These are phyloP conservation scores for Huntiella savannae DNA, from an alignment of 2,329 filamentous ascomycete species.

Conservation along the genomic window DNA sequence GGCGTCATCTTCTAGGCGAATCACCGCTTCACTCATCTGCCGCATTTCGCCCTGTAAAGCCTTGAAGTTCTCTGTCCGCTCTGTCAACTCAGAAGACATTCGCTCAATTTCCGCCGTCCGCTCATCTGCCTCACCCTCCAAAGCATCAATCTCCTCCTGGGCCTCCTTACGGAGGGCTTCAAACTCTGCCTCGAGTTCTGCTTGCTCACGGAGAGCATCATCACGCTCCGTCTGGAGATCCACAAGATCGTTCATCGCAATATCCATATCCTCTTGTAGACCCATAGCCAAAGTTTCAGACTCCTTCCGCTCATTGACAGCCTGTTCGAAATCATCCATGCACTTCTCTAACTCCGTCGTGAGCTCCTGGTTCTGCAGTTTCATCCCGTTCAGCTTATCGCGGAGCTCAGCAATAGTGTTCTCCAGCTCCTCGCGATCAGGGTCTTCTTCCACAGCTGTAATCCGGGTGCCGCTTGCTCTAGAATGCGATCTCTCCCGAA, in stretches of 20 bases:
- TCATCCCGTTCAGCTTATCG: conserved; percentile 70
- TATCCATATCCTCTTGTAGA: conserved; percentile 65
- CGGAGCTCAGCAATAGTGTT: conserved; percentile 64
- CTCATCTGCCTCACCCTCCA: conserved; percentile 55
- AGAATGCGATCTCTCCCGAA: conserved; percentile 51
- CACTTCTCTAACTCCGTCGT: conserved; percentile 65
- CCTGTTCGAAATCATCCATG: conserved; percentile 59
- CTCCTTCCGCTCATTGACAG: conserved; percentile 43
- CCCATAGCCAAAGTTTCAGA: conserved; percentile 38
- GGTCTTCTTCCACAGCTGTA: conserved; percentile 46
- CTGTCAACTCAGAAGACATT: conserved; percentile 51
- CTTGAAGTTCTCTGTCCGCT: conserved; percentile 69
- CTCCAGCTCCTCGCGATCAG: conserved; percentile 72
- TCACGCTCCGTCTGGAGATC: conserved; percentile 68
- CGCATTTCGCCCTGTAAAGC: conserved; percentile 91
- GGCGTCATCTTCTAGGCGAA: conserved; percentile 78
- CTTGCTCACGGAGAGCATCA: conserved; percentile 53
- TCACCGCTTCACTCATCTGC: conserved; percentile 67
- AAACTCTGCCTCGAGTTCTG: conserved; percentile 40
- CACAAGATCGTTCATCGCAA: conserved; percentile 60
- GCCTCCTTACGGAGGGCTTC: conserved; percentile 42
- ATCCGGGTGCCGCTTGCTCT: conserved; percentile 50
- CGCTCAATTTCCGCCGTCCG: conserved; percentile 52
- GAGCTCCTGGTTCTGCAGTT: conserved; percentile 76
- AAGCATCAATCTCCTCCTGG: conserved; percentile 43